Percentiles rank a stretch among this genome's conserved stretches.
These are phyloP conservation scores for Ramaria rubella DNA, from an alignment of 768 basidiomycete genomes.

Conservation along the genomic window DNA sequence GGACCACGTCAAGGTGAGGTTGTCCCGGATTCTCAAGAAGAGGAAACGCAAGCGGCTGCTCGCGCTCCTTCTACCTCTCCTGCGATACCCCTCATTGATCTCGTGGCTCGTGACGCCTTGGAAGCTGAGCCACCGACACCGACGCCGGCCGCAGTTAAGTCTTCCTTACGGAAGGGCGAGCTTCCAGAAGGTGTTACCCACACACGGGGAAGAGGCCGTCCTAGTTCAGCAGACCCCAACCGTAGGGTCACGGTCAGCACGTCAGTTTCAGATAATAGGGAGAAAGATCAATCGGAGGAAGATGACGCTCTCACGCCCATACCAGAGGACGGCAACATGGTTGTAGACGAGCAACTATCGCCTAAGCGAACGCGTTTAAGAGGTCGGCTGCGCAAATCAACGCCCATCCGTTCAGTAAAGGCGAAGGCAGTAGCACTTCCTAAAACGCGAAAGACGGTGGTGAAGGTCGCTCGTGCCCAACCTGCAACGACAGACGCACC, in stretches of 20 bases:
- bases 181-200: conserved; percentile 9
- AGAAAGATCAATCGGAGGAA: background rate
- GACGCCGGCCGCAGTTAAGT: conserved; percentile 8
- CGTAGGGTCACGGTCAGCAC: background rate
- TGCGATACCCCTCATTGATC: background rate
- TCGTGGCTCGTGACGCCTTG: background rate
- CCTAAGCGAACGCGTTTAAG: background rate
- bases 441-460: background rate
- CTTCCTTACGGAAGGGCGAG: conserved; percentile 4
- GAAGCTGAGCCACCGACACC: conserved; percentile 1
- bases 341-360: background rate
- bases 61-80: background rate
- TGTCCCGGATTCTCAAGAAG: conserved; percentile 11
- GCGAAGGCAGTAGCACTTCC: background rate
- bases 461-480: background rate
- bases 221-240: background rate
- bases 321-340: background rate
- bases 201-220: conserved; percentile 3
- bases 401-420: background rate
- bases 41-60: background rate
- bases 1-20: conserved; percentile 1
- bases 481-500: background rate
- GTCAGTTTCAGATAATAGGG: background rate
- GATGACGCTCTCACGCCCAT: background rate
- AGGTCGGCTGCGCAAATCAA: background rate